Evolutionary conservation across 208 protist species (phyloP).

Genomic region (Acanthamoeba royreba): DNA sequence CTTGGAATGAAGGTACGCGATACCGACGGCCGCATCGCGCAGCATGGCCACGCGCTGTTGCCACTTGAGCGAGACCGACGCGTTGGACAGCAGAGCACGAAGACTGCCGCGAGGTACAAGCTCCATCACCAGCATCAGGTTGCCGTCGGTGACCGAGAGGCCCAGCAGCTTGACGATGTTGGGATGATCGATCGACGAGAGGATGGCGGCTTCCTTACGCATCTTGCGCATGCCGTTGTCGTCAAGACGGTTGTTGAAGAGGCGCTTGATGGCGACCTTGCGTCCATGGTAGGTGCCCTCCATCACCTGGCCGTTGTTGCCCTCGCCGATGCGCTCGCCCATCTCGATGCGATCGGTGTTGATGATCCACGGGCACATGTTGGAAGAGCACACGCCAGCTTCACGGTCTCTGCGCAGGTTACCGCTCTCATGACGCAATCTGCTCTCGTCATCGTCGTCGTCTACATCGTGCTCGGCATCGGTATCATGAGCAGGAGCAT

Average conservation of each 20-base stretch:
- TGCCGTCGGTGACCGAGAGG: neutral
- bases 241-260: neutral
- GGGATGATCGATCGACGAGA: neutral
- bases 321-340: neutral
- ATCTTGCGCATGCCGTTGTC: neutral
- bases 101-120: conserved; percentile 62
- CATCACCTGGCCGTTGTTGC: neutral
- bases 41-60: neutral
- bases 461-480: neutral
- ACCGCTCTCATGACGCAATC: neutral
- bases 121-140: conserved; percentile 69
- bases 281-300: neutral
- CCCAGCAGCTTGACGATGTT: too few species aligned
- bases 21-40: neutral
- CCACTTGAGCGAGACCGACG: neutral
- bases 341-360: neutral
- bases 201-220: neutral
- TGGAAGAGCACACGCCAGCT: neutral
- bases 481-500: too few species aligned
- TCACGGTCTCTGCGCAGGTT: neutral
- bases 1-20: neutral
- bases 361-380: neutral
- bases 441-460: neutral
- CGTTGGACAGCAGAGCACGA: conserved; percentile 54
- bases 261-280: neutral